These are phyloP conservation scores for Eutypa lata DNA, from an alignment of 2,329 filamentous ascomycete genomes.

Conservation along the genomic window DNA sequence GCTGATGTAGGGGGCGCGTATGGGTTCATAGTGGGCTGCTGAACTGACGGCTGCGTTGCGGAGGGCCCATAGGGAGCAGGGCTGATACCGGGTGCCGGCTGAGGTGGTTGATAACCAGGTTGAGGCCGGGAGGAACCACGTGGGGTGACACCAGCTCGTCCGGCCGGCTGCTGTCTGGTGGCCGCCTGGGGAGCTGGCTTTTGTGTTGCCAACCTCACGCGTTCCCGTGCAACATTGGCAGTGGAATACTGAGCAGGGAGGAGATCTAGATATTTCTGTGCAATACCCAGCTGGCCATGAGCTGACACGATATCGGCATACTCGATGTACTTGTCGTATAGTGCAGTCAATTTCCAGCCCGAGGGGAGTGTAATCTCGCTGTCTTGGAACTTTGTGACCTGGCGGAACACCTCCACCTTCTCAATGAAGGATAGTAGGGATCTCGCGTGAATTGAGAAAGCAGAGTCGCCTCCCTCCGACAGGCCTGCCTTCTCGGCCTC, in stretches of 20 bases:
- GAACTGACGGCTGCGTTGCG: constrained; percentile 16
- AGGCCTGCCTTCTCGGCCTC: constrained; percentile 77
- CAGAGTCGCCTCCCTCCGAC: constrained; percentile 69
- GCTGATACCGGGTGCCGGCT: constrained; percentile 28
- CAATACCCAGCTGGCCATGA: constrained; percentile 81
- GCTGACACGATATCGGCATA: constrained; percentile 93
- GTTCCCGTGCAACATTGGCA: constrained; percentile 80
- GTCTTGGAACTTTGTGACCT: constrained; percentile 90
- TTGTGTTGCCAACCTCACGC: constrained; percentile 80
- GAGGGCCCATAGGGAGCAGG: constrained; percentile 33
- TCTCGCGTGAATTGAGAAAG: constrained; percentile 87
- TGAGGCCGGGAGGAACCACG: constrained; percentile 38
- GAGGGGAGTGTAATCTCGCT: constrained; percentile 65
- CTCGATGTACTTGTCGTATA: constrained; percentile 95
- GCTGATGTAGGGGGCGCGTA: constrained; percentile 19
- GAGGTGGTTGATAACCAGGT: constrained; percentile 46
- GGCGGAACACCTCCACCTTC: constrained; percentile 95
- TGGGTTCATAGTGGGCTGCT: constrained; percentile 25
- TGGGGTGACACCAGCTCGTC: constrained; percentile 17
- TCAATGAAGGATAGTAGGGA: constrained; percentile 92
- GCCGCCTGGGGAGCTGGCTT: constrained; percentile 38
- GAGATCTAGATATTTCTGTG: constrained; percentile 87
- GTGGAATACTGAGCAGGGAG: constrained; percentile 80
- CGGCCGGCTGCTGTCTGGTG: constrained; percentile 27
- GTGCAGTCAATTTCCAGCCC: constrained; percentile 81